Percentiles rank a stretch among this genome's conserved stretches.
Conservation (phyloP, 2,329 filamentous ascomycete species). For the Trichoderma semiorbis region DNA sequence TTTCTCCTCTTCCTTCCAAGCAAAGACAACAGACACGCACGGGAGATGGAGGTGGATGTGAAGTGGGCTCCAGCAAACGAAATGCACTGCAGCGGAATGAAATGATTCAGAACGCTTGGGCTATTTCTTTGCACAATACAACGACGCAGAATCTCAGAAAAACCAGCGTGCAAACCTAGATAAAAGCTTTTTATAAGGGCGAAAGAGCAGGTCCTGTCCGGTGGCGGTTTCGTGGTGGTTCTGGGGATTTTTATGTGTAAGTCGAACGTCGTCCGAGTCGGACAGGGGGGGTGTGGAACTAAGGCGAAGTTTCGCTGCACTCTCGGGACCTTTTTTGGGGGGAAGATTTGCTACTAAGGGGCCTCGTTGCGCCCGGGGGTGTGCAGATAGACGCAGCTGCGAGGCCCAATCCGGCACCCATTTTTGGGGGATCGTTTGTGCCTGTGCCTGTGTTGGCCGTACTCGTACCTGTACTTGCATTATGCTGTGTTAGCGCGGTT, state of each 20-base stretch:
- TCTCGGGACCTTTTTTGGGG: neutral
- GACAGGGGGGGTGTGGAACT: constrained; percentile 14
- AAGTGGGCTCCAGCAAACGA: neutral
- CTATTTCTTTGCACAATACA: neutral
- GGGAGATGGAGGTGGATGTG: neutral
- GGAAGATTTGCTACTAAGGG: neutral
- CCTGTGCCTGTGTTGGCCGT: neutral
- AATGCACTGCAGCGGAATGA: neutral
- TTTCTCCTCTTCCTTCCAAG: neutral
- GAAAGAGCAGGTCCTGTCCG: neutral
- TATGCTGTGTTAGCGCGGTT: no score
- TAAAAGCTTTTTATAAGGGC: neutral
- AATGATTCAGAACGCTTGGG: neutral
- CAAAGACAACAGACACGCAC: neutral
- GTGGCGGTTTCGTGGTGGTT: constrained; percentile 17
- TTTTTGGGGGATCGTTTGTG: neutral
- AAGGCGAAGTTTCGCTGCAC: constrained; percentile 2
- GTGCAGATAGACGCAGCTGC: neutral
- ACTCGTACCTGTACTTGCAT: no score
- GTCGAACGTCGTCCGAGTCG: constrained; percentile 12
- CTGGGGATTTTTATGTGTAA: constrained; percentile 18
- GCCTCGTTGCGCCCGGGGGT: neutral
- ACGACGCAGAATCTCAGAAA: neutral
- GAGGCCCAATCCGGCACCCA: neutral
- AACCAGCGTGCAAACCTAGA: neutral